Conservation (phyloP, 2,329 filamentous ascomycete genomes). For the Byssothecium circinans region DNA sequence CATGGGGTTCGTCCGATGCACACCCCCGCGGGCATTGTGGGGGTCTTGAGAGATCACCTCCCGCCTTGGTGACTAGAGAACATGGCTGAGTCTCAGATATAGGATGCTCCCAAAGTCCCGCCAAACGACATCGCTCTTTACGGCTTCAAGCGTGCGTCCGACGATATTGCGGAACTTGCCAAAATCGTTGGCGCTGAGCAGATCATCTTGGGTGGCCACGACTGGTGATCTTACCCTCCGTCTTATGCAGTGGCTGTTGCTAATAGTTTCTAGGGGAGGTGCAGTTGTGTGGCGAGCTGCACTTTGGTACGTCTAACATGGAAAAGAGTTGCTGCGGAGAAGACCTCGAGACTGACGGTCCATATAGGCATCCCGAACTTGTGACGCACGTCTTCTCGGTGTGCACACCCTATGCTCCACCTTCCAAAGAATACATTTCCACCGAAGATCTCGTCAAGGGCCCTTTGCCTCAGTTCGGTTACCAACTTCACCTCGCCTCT, state of each 20-base stretch:
- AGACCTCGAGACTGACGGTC: constrained; percentile 9
- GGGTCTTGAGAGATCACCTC: constrained; percentile 8
- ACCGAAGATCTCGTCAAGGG: constrained; percentile 62
- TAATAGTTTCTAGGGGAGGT: constrained; percentile 62
- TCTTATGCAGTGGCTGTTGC: constrained; percentile 1
- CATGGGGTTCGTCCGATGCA: background rate
- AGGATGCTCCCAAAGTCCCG: constrained; percentile 55
- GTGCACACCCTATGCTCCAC: constrained; percentile 73
- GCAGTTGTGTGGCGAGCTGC: constrained; percentile 73
- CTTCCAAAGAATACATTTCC: constrained; percentile 55
- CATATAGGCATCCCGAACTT: constrained; percentile 63
- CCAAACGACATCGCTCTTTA: constrained; percentile 66
- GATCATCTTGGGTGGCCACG: constrained; percentile 86
- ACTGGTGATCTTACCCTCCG: constrained; percentile 59
- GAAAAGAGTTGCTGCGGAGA: background rate
- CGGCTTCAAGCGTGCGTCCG: constrained; percentile 69
- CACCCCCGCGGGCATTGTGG: constrained; percentile 3
- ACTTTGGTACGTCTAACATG: constrained; percentile 53
- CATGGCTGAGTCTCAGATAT: constrained; percentile 19
- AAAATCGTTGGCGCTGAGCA: constrained; percentile 55
- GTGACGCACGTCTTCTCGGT: constrained; percentile 76
- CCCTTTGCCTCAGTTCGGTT: constrained; percentile 70
- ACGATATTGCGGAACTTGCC: constrained; percentile 75
- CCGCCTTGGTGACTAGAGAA: constrained; percentile 5
- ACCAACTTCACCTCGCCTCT: constrained; percentile 79